Conservation (phyloP, 2,329 filamentous ascomycete species). For the Cladosporium sp. region DNA sequence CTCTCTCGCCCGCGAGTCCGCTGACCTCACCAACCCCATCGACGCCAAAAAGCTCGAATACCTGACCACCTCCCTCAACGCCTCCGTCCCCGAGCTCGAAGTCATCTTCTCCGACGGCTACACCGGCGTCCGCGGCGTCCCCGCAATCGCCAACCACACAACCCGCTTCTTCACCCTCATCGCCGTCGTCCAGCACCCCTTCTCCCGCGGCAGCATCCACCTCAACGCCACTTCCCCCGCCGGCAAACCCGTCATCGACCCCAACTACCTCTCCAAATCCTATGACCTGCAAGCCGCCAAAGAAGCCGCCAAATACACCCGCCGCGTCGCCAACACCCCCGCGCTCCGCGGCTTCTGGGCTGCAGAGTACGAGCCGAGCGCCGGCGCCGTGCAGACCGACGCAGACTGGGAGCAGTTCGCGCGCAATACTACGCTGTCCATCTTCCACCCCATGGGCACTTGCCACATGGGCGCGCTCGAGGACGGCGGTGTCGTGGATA, state of each 20-base stretch:
- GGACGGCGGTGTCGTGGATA: conserved; percentile 29
- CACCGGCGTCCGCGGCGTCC: conserved; percentile 44
- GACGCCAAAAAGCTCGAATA: conserved; percentile 45
- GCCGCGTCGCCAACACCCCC: conserved; percentile 44
- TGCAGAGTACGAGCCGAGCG: conserved; percentile 27
- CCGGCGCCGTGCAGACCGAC: conserved; percentile 20
- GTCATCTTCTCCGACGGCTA: conserved; percentile 50
- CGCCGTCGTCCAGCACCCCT: conserved; percentile 51
- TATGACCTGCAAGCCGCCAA: conserved; percentile 31
- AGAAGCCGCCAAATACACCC: conserved; percentile 34
- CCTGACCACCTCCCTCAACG: conserved; percentile 36
- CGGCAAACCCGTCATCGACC: conserved; percentile 30
- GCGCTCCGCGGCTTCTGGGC: conserved; percentile 36
- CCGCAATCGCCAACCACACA: conserved; percentile 33
- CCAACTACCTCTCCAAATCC: conserved; percentile 31
- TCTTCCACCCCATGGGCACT: conserved; percentile 27
- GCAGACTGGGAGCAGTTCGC: conserved; percentile 27
- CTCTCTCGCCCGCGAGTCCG: conserved; percentile 27
- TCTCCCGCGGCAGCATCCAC: conserved; percentile 48
- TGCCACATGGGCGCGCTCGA: conserved; percentile 23
- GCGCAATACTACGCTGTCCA: conserved; percentile 27
- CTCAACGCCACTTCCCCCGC: conserved; percentile 26
- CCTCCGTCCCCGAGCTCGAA: conserved; percentile 43
- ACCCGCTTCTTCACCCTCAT: conserved; percentile 57
- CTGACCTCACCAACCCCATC: conserved; percentile 24